Evolutionary conservation across 164 flowering plant genomes (phyloP), one percentile per base, ranked within the genome.

Genomic region (Kingdonia uniflora): DNA sequence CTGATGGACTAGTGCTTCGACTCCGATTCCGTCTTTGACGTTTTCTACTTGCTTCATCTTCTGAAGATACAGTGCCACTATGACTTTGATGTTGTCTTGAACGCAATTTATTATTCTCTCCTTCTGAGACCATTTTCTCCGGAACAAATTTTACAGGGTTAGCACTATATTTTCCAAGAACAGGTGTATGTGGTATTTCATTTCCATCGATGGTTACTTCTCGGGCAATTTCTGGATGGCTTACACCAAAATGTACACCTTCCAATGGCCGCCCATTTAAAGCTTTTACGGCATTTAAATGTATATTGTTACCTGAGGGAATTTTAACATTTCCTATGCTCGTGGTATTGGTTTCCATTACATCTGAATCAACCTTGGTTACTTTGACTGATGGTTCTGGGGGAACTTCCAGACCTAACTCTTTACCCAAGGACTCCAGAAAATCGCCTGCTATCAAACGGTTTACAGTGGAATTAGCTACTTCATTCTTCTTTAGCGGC

Each of bases 401-500:
- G 42, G 99, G 99, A 54, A 94, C 95, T 72, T 76, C 85, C 13
- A 94, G 59, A 46, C 99, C 99, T 14, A 89, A 74, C 59, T 94
- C 99, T 71, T 94, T 84, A 20, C 97, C 97, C 69, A 88, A 57
- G 14, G 97, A 81, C 69, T 87, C 97, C 49, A 94, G 67, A 67
- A 94, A 94, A 81, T 94, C 99, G 38, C 99, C 97, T 0, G 96
- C 99, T 52, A 89, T 84, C 58, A 94, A 63, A 51, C 96, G 95
- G 53, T 75, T 94, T 45, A 87, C 62, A 47, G 87, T 71, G 14
- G 85, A 69, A 61, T 71, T 81, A 61, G 79, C 95, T 44, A 64
- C 90, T 69, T 81, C 92, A 64, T 21, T 68, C 62, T 77, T 82
- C 69, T 76, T 81, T 26, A 74, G 69, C 44, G 67, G 60, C 52